phyloP scores from a whole-genome alignment of 2,329 filamentous ascomycete genomes.

The Boeremia exigua region DNA sequence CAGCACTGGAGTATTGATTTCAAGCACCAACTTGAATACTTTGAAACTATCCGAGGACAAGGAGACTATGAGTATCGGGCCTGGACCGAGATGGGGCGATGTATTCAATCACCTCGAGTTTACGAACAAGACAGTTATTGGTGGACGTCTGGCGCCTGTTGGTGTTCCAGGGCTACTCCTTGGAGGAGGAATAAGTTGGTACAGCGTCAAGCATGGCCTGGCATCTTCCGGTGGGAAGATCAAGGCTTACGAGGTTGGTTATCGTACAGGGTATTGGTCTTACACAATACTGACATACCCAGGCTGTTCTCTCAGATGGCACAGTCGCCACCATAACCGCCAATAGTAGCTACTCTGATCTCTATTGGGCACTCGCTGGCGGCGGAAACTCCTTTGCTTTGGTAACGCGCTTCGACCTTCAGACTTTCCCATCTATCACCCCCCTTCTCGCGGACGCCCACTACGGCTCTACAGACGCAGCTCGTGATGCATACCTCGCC shows the following conservation, averaged over 20 bases:
- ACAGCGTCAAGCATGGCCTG: constrained; percentile 18
- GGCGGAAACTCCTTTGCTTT: constrained; percentile 30
- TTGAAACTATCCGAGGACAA: constrained; percentile 32
- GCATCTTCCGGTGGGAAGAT: constrained; percentile 19
- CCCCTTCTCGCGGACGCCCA: constrained; percentile 23
- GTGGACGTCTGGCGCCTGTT: constrained; percentile 34
- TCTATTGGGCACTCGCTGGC: constrained; percentile 41
- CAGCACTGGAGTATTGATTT: constrained; percentile 25
- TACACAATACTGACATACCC: neutral
- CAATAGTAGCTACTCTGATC: constrained; percentile 27
- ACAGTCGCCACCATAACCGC: constrained; percentile 26
- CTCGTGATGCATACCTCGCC: constrained; percentile 19
- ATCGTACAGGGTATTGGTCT: neutral
- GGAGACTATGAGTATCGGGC: constrained; percentile 31
- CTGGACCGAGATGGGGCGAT: constrained; percentile 39
- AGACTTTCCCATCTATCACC: constrained; percentile 16
- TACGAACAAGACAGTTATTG: constrained; percentile 28
- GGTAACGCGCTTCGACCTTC: constrained; percentile 24
- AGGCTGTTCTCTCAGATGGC: constrained; percentile 32
- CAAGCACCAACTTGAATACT: constrained; percentile 27
- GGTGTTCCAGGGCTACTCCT: constrained; percentile 38
- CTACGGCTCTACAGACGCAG: constrained; percentile 15
- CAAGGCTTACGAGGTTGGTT: constrained; percentile 18
- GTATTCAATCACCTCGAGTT: constrained; percentile 35
- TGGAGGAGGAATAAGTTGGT: constrained; percentile 32